phyloP scores from a whole-genome alignment of 768 basidiomycete genomes.

The Hygrocybe punicea region DNA sequence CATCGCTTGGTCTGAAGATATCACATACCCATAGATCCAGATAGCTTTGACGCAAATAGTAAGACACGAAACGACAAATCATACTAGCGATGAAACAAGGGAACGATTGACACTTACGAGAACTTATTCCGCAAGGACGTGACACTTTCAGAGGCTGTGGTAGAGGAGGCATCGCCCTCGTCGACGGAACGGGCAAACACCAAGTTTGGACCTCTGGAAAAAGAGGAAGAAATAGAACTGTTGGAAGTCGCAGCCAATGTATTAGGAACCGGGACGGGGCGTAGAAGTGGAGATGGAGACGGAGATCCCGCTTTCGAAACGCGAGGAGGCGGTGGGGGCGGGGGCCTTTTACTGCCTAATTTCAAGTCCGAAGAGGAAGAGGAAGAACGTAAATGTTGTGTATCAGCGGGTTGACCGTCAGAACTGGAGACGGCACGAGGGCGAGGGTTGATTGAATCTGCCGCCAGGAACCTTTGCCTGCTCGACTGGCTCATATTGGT shows the following conservation, averaged over 20 bases:
- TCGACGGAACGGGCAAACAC: too few species aligned
- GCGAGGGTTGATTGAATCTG: conserved; percentile 39
- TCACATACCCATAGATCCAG: too few species aligned
- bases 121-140: conserved; percentile 46
- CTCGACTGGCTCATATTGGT: conserved; percentile 17
- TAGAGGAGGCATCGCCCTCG: conserved; percentile 5
- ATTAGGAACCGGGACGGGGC: conserved; percentile 36
- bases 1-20: too few species aligned
- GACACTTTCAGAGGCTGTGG: conserved; percentile 30
- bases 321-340: conserved; percentile 54
- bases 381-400: conserved; percentile 41
- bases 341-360: conserved; percentile 53
- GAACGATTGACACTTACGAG: conserved; percentile 34
- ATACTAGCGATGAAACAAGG: neutral
- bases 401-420: conserved; percentile 25
- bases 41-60: neutral
- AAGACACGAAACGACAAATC: neutral
- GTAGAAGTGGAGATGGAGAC: conserved; percentile 50
- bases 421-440: conserved; percentile 38
- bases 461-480: conserved; percentile 21
- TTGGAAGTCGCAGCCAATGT: neutral
- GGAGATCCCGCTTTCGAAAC: conserved; percentile 32
- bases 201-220: conserved; percentile 1
- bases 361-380: conserved; percentile 57
- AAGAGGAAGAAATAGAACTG: neutral